Evolutionary conservation across 139 green algal genomes (phyloP).

Genomic region (Auxenochlorella pyrenoidosa): DNA sequence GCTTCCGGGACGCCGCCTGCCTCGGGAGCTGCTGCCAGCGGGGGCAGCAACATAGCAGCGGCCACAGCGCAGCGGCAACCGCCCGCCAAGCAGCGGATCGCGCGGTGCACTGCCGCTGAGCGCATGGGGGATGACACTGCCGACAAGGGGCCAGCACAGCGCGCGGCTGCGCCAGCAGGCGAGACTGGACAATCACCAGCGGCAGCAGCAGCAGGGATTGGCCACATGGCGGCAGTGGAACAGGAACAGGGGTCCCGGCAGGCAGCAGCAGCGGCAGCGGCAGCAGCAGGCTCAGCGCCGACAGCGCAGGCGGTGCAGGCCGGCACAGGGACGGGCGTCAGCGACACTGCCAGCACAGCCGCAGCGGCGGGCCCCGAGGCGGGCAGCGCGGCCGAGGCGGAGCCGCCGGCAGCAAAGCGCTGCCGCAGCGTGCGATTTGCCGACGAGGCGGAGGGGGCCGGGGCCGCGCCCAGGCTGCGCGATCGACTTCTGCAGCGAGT

Average conservation of each 20-base stretch:
- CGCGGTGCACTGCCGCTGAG: neutral
- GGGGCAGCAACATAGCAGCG: neutral
- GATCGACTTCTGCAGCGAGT: neutral
- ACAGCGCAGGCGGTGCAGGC: neutral
- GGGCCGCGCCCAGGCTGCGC: neutral
- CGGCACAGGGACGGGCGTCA: neutral
- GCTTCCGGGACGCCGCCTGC: neutral
- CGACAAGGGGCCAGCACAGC: neutral
- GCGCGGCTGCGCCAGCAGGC: neutral
- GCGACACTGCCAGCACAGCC: neutral
- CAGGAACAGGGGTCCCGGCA: neutral
- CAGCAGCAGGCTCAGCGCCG: neutral
- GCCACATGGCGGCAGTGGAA: neutral
- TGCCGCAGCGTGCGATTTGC: slow-evolving; percentile 3
- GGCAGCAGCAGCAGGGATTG: neutral
- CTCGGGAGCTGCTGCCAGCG: neutral
- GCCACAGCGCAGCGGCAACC: neutral
- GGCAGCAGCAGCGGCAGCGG: neutral
- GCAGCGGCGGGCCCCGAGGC: neutral
- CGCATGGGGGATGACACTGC: neutral
- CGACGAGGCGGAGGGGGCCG: neutral
- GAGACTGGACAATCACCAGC: no score
- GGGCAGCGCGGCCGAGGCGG: neutral
- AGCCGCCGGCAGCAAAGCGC: neutral
- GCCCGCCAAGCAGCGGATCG: neutral